Evolutionary conservation across 2,329 filamentous ascomycete genomes (phyloP).

Genomic region (Lachnellula willkommii): DNA sequence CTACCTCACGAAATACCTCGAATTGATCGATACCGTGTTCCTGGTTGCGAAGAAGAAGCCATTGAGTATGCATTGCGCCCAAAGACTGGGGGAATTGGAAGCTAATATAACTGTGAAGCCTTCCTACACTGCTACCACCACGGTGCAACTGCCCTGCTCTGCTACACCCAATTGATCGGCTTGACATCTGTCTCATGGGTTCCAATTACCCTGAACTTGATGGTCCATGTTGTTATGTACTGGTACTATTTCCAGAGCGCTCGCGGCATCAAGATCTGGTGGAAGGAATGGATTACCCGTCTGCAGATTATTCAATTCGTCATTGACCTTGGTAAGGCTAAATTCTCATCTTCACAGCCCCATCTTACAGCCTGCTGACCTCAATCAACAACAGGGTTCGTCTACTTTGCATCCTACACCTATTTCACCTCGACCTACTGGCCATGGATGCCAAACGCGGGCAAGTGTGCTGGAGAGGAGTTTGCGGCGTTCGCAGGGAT

Average conservation of each 20-base stretch:
- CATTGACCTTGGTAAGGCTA: constrained; percentile 75
- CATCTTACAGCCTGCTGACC: background rate
- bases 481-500: constrained; percentile 93
- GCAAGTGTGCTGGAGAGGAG: constrained; percentile 90
- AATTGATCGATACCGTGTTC: constrained; percentile 93
- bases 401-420: constrained; percentile 99
- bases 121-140: constrained; percentile 99
- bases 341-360: background rate
- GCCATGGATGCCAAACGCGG: constrained; percentile 73
- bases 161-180: constrained; percentile 95
- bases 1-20: constrained; percentile 97
- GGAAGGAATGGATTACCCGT: constrained; percentile 99
- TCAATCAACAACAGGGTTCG: constrained; percentile 64
- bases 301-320: constrained; percentile 97
- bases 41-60: constrained; percentile 99
- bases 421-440: constrained; percentile 95
- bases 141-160: constrained; percentile 90
- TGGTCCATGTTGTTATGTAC: constrained; percentile 98
- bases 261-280: constrained; percentile 93
- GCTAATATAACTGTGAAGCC: constrained; percentile 45
- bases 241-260: constrained; percentile 99
- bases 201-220: constrained; percentile 84
- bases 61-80: constrained; percentile 53
- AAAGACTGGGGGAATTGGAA: background rate
- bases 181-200: constrained; percentile 94